Base-by-base conservation (phyloP, 768 basidiomycete genomes). In the Tricholoma saponaceum region DNA sequence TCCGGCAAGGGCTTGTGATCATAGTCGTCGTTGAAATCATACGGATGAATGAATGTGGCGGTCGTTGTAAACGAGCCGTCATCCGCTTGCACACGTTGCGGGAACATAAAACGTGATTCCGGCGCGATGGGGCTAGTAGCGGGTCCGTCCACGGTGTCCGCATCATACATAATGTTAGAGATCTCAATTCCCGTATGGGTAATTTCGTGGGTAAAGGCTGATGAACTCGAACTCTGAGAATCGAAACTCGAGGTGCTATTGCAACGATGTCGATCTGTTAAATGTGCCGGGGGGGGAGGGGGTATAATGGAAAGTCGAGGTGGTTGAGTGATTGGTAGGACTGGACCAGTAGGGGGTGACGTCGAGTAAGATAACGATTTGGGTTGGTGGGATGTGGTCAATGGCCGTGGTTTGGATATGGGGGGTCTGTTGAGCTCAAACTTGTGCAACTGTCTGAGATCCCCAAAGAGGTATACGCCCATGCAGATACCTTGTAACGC, bases 401-500 rank as follows among this genome's bases (percentile, higher is more conserved):
- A 59, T 0, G 74, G 74, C 53, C 72, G 68, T 23, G 79, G 77
- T 53, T 76, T 77, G 0, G 86, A 85, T 60, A 87, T 85, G 13
- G 81, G 71, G 9, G 89, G 89, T 20, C 88, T 78, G 3, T 82
- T 69, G n/a, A 92, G 83, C 67, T 91, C 90, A 64, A 90, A 90
- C 61, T 83, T 86, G 62, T 86, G 83, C 18, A 92, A 77, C 64
- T 92, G 90, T 7, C 90, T 77, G 18, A 91, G 75, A 69, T 92
- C 90, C 7, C 90, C 90, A 63, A 91, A 90, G 28, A 91, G 66
- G 66, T 90, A 92, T 5, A 92, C 82, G 66, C 88, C 89, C 55
- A 91, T 67, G 66, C 90, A 92, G 10, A 91, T 83, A 4, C 89
- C 89, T 59, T 89, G 80, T 33, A 90, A 61, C 51, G 86, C 85